Conservation (phyloP, 2,329 filamentous ascomycete species). For the Penicillium sp. region DNA sequence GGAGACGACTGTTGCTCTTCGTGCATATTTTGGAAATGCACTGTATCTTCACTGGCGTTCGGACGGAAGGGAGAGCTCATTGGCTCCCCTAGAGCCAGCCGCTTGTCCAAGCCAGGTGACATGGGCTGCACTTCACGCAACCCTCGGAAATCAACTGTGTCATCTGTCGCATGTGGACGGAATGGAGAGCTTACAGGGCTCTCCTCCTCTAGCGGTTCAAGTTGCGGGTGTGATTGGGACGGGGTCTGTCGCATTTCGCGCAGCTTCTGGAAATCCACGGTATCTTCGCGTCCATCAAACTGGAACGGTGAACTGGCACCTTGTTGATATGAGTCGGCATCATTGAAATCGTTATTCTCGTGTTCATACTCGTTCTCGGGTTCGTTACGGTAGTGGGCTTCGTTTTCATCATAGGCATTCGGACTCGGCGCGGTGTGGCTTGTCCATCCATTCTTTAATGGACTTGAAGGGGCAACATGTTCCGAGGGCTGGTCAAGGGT, state of each 20-base stretch:
- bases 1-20: slow-evolving; percentile 14
- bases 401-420: slow-evolving; percentile 16
- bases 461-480: slow-evolving; percentile 26
- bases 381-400: slow-evolving; percentile 16
- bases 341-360: slow-evolving; percentile 23
- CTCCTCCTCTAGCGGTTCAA: slow-evolving; percentile 13
- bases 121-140: slow-evolving; percentile 19
- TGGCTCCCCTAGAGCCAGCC: slow-evolving; percentile 21
- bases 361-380: slow-evolving; percentile 5
- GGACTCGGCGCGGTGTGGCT: slow-evolving; percentile 13
- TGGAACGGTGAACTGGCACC: slow-evolving; percentile 43
- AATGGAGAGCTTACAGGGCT: slow-evolving; percentile 41
- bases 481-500: slow-evolving; percentile 24
- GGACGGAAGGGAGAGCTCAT: slow-evolving; percentile 42
- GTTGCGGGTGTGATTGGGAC: slow-evolving; percentile 10
- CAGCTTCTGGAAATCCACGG: slow-evolving; percentile 33
- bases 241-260: slow-evolving; percentile 17
- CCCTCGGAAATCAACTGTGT: slow-evolving; percentile 33
- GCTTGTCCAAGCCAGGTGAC: slow-evolving; percentile 19
- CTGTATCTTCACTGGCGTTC: slow-evolving; percentile 32
- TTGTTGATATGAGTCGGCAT: slow-evolving; percentile 22
- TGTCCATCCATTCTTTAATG: slow-evolving; percentile 26
- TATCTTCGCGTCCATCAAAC: slow-evolving; percentile 34
- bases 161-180: slow-evolving; percentile 31
- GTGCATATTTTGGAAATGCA: slow-evolving; percentile 27